Base-by-base conservation (phyloP, 768 basidiomycete species). In the Mycena kentingensis region DNA sequence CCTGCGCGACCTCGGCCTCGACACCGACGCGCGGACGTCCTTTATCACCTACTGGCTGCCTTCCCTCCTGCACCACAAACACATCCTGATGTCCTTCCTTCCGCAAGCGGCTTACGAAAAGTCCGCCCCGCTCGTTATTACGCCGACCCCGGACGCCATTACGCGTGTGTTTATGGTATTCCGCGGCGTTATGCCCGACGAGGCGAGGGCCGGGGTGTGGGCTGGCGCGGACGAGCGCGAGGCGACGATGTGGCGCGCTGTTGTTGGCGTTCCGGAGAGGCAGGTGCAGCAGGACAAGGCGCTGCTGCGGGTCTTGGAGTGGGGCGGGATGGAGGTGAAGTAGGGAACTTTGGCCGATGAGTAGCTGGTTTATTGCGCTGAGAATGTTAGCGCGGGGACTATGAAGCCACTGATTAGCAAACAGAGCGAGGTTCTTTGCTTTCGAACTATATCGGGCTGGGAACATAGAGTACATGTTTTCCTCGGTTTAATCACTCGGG, bases 91-190 rank as follows among this genome's bases (percentile, higher is more conserved):
- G 24, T 65, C 67, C 18, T 73, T 74, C 55, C 19, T 74, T n/a
- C 54, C 70, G 12, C 73, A 74, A 49, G 52, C 46, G 2, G 54
- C 65, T 19, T 73, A 71, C 51, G 66, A 65, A 31, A 51, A 48
- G 15, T 64, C 73, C 0, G 72, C 71, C 8, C 61, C 36, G 13
- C 54, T 74, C 31, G 37, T 22, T 2, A 28, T 74, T 35, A 21
- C 48, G n/a, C 73, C 73, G 3, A 24, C 29, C 19, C 73, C 73
- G 12, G 68, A 69, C 42, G 60, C 66, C 32, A 59, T 70, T 8
- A 65, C 61, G 1, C 64, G 68, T 10, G 59, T 71, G 7, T 73
- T 71, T 49, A 68, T 73, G 72, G 53, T 73, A 12, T 73, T 73
- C 55, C 55, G 2, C 67, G 69, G 0, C 54, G 70, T 5, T 16